Conservation (phyloP, 176 grass and related monocot species). For the Miscanthus lutarioriparius region DNA sequence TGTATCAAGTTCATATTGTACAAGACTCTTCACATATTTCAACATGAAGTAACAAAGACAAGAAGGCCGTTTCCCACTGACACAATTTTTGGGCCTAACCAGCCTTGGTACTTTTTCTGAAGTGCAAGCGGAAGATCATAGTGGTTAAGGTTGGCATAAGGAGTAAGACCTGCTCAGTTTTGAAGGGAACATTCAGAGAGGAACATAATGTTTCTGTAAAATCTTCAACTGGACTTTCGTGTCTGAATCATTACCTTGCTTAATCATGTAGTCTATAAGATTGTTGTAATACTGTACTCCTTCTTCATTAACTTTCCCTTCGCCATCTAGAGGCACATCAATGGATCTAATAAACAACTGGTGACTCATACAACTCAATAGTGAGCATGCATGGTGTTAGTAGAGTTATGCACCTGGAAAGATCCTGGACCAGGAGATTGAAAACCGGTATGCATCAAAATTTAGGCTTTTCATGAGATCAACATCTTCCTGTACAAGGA, state of each 20-base stretch:
- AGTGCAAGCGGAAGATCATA: constrained; percentile 68
- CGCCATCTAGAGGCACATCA: constrained; percentile 50
- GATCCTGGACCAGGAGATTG: constrained; percentile 85
- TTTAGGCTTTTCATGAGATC: constrained; percentile 69
- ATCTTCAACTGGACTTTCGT: background rate
- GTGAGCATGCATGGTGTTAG: background rate
- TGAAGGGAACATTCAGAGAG: constrained; percentile 28
- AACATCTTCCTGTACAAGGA: constrained; percentile 49
- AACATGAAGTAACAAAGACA: background rate
- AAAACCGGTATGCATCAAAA: constrained; percentile 78
- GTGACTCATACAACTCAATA: background rate
- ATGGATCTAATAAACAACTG: background rate
- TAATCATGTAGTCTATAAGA: constrained; percentile 66
- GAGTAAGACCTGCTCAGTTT: constrained; percentile 58
- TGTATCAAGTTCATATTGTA: background rate
- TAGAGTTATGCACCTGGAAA: constrained; percentile 42
- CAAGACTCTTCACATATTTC: background rate
- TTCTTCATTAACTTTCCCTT: constrained; percentile 61
- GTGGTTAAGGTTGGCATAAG: constrained; percentile 67
- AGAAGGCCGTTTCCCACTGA: constrained; percentile 39
- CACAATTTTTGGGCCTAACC: constrained; percentile 71
- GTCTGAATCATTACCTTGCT: constrained; percentile 52
- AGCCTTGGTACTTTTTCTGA: constrained; percentile 74
- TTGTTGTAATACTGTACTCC: constrained; percentile 77
- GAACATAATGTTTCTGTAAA: background rate